Base-by-base conservation (phyloP, 305 asterid species). In the Fraxinus velutina region DNA sequence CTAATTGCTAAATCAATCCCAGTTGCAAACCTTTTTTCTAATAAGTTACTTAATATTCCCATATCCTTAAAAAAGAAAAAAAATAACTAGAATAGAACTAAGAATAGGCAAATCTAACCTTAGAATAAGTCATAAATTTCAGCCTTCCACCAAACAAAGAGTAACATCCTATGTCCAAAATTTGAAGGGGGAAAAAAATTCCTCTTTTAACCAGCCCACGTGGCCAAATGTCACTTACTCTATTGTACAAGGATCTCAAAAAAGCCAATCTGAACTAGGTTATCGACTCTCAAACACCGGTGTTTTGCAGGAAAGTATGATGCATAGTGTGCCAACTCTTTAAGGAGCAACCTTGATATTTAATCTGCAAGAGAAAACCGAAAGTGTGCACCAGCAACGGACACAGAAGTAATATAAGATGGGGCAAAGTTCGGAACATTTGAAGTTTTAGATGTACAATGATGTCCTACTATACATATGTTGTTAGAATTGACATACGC, bases 331-430 rank as follows among this genome's bases (percentile, higher is more conserved):
- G 73, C 33, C n/a, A 27, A 12, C 13, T 66, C 1, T 57, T 29
- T 19, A 6, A 17, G 29, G 29, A 57, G 68, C 52, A 79, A 55
- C 84, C 85, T 77, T 39, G 55, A 37, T 62, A 96, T 88, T 94
- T 93, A 47, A 87, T 85, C 98, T 93, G 93, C 90, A 85, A 75
- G 6, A 52, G 75, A 71, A 52, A 60, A 13, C 77, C 55, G 17
- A 36, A 44, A 57, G 29, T 13, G 72, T 6, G 52, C 66, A n/a
- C n/a, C 80, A 37, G 52, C 34, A 19, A 19, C 5, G 0, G 15
- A 60, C 70, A 21, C 21, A 0, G 32, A 60, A 21, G 15, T 47
- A 52, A 27, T 27, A 36, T 17, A 37, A 64, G 72, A 78, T 32
- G 33, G 0, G 3, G 78, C 33, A 44, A 60, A 62, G 30, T 32